Percentiles rank a stretch among this genome's conserved stretches.
Conservation (phyloP, 371 early-diverging fungal species). For the Ordospora pajunii region DNA sequence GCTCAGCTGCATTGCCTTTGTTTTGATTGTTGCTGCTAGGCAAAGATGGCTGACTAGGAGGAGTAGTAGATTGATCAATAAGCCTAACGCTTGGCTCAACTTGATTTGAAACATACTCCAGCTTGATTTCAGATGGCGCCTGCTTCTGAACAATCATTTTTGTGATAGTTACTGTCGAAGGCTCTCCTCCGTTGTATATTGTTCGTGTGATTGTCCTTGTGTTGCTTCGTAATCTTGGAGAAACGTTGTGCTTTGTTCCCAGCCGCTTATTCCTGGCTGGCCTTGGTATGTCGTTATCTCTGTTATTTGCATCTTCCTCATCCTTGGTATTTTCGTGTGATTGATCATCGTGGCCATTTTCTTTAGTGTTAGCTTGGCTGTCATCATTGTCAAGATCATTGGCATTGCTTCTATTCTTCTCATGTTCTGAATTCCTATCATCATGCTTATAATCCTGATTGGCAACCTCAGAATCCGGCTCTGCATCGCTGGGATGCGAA, state of each 20-base stretch:
- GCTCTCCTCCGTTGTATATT: background rate
- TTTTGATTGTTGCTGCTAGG: background rate
- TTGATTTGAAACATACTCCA: constrained; percentile 27
- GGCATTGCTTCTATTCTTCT: constrained; percentile 1
- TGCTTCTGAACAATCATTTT: constrained; percentile 6
- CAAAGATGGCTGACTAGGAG: background rate
- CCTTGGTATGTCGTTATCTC: background rate
- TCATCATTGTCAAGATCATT: background rate
- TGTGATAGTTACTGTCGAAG: constrained; percentile 10
- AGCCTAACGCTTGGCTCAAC: background rate
- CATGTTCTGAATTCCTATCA: background rate
- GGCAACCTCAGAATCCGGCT: background rate
- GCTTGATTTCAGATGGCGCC: constrained; percentile 35
- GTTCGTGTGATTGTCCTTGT: background rate
- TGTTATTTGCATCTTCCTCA: background rate
- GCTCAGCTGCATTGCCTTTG: background rate
- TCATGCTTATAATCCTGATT: background rate
- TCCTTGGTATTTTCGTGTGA: background rate
- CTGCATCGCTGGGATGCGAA: background rate
- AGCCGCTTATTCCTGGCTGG: background rate
- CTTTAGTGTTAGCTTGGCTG: background rate
- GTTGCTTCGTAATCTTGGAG: background rate
- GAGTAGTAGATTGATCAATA: background rate
- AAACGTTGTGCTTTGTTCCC: background rate
- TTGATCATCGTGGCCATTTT: background rate